A percentile compares a stretch with the other conserved stretches of the same genome.
Conservation (phyloP, 345 rosid genomes). For the Noccaea caerulescens region DNA sequence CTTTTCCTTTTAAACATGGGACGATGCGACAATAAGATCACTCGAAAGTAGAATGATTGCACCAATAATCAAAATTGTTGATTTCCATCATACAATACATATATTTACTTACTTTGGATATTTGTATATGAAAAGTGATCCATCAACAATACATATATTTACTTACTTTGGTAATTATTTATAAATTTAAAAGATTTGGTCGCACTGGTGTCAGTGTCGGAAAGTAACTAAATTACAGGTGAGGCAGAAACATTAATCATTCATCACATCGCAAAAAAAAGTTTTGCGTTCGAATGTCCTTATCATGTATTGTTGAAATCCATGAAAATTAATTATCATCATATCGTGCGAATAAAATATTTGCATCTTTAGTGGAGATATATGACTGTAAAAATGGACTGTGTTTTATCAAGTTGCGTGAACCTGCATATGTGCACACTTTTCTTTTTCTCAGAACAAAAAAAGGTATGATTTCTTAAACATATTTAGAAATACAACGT, state of each 20-base stretch:
- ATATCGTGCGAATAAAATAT: neutral
- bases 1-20: neutral
- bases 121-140: neutral
- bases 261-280: neutral
- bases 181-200: neutral
- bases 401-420: too few relatives aligned
- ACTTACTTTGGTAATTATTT: neutral
- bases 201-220: slow-evolving; percentile 11
- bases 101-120: too few relatives aligned
- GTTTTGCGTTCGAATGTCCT: neutral
- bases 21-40: slow-evolving; percentile 12
- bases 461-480: neutral
- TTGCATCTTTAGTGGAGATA: neutral
- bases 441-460: neutral
- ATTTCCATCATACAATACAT: neutral
- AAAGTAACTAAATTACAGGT: neutral
- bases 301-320: slow-evolving; percentile 12
- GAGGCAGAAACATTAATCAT: neutral
- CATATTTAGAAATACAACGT: too few relatives aligned
- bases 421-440: neutral
- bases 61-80: neutral
- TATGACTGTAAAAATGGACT: too few relatives aligned
- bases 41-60: slow-evolving; percentile 20
- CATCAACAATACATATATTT: neutral
- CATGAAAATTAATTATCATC: neutral